Evolutionary conservation across 352 stramenopile genomes (phyloP).

Genomic region (Aphanomyces cochlioides): DNA sequence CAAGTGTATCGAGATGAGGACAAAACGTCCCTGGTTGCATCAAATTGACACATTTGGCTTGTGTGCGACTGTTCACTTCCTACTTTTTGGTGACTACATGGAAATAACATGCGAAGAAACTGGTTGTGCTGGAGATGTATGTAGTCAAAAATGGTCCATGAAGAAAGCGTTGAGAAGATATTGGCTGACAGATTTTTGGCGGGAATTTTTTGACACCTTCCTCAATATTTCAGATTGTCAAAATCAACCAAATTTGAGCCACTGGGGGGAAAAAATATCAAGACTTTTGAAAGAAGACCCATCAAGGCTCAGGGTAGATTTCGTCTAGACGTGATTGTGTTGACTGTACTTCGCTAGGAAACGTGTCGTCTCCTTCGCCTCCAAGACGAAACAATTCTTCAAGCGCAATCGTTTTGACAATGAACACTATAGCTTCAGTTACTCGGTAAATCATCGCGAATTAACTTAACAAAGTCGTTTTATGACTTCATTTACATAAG

Average conservation of each 20-base stretch:
- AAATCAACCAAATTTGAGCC: conserved; percentile 43
- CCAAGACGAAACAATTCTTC: too few relatives aligned
- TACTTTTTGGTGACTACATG: conserved; percentile 86
- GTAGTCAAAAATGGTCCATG: conserved; percentile 40
- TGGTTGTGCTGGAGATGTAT: conserved; percentile 31
- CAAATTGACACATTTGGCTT: conserved; percentile 86
- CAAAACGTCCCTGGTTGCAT: conserved; percentile 60
- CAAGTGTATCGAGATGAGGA: conserved; percentile 81
- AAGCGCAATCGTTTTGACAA: too few relatives aligned
- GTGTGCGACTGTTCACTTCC: conserved; percentile 65
- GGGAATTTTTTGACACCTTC: conserved; percentile 58
- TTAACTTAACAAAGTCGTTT: too few relatives aligned
- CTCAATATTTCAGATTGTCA: conserved; percentile 68
- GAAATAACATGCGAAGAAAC: conserved; percentile 43
- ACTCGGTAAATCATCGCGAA: too few relatives aligned
- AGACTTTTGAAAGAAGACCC: not conserved
- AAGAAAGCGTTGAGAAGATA: conserved; percentile 70
- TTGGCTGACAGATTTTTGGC: conserved; percentile 74
- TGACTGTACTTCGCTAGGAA: too few relatives aligned
- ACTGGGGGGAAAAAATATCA: not conserved
- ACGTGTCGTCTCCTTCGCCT: too few relatives aligned
- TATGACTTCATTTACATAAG: too few relatives aligned
- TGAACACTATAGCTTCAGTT: too few relatives aligned
- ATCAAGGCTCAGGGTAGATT: not conserved
- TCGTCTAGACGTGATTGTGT: too few relatives aligned